phyloP scores from a whole-genome alignment of 1,139 yeast species.

The Zygoascus meyerae region DNA sequence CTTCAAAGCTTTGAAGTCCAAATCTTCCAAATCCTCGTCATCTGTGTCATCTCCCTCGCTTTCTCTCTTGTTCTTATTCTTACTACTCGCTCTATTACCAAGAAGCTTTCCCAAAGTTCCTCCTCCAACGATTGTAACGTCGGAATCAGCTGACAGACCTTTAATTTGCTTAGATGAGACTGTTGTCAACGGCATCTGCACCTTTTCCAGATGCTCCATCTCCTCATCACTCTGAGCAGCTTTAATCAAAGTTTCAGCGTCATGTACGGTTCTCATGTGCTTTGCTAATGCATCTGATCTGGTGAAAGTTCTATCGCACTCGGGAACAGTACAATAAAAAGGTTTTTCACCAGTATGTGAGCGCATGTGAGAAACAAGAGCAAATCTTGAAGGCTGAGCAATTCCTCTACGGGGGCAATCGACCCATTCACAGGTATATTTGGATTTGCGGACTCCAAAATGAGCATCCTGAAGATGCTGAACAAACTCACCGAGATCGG shows the following conservation, averaged over 20 bases:
- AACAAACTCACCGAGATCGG: constrained; percentile 34
- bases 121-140: constrained; percentile 2
- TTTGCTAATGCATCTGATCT: constrained; percentile 58
- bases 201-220: not conserved
- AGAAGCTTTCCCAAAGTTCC: constrained; percentile 3
- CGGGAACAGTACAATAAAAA: constrained; percentile 63
- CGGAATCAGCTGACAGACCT: not conserved
- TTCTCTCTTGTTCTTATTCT: constrained; percentile 1
- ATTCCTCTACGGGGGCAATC: constrained; percentile 52
- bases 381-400: constrained; percentile 54
- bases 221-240: constrained; percentile 9
- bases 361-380: constrained; percentile 56
- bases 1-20: constrained; percentile 29
- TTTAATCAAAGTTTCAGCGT: constrained; percentile 31
- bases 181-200: not conserved
- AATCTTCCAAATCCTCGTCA: constrained; percentile 22
- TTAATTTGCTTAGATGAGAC: constrained; percentile 1
- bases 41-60: constrained; percentile 11
- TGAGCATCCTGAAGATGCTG: constrained; percentile 38
- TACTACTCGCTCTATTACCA: constrained; percentile 11
- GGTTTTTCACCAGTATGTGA: constrained; percentile 66
- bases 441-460: constrained; percentile 36
- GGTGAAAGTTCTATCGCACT: constrained; percentile 57
- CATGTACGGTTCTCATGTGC: constrained; percentile 61
- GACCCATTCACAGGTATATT: constrained; percentile 58